These are phyloP conservation scores for Acacia acuminata DNA, from an alignment of 306 rosid genomes.

Conservation along the genomic window DNA sequence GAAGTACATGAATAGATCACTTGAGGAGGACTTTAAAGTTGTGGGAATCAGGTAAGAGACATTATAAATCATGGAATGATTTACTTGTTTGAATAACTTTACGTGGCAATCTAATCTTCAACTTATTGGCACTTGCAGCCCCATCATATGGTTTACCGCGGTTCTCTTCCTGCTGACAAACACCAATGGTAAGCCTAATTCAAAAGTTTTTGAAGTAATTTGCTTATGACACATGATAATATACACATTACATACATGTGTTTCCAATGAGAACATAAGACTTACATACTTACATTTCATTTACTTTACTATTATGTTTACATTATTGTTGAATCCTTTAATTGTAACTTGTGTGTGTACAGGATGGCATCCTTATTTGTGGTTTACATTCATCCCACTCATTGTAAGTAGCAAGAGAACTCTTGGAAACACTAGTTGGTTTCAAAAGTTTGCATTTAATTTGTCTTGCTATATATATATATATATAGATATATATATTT, in stretches of 20 bases:
- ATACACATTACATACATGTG: not conserved
- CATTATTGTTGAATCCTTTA: not conserved
- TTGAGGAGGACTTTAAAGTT: slow-evolving; percentile 81
- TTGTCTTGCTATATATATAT: too few relatives aligned
- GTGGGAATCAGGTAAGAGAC: slow-evolving; percentile 69
- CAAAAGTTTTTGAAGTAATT: not conserved
- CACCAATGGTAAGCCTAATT: slow-evolving; percentile 54
- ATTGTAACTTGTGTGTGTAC: slow-evolving; percentile 19
- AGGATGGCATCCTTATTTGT: slow-evolving; percentile 69
- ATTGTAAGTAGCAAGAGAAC: slow-evolving; percentile 55
- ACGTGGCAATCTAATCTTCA: slow-evolving; percentile 2
- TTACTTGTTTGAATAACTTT: not conserved
- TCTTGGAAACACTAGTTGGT: too few relatives aligned
- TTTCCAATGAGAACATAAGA: too few relatives aligned
- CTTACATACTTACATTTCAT: too few relatives aligned
- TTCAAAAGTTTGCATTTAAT: too few relatives aligned
- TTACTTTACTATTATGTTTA: too few relatives aligned
- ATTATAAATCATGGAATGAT: not conserved
- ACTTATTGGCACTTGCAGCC: slow-evolving; percentile 65
- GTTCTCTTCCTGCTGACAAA: slow-evolving; percentile 69
- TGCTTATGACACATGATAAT: not conserved
- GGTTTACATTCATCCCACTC: slow-evolving; percentile 84
- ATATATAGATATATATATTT: too few relatives aligned
- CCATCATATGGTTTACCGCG: slow-evolving; percentile 73
- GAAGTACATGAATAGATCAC: slow-evolving; percentile 75